A percentile compares a stretch with the other conserved stretches of the same genome.
These are phyloP conservation scores for Syzygium malaccense DNA, from an alignment of 441 rosid genomes.

Conservation along the genomic window DNA sequence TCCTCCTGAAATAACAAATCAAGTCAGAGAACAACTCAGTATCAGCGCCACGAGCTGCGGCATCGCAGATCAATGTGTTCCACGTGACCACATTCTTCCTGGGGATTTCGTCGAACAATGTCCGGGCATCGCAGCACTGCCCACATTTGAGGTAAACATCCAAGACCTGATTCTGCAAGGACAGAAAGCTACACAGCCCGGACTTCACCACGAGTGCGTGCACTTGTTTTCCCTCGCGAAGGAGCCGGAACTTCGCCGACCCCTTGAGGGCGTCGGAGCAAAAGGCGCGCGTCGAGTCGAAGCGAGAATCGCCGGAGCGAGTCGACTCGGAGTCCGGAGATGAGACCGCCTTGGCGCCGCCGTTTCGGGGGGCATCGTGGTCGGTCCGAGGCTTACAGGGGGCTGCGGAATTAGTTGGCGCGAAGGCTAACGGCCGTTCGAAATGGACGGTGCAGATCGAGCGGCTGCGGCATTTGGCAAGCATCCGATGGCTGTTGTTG, in stretches of 20 bases:
- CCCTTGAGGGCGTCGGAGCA: conserved; percentile 27
- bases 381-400: background rate
- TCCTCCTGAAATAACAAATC: conserved; percentile 30
- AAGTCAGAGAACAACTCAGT: background rate
- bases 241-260: conserved; percentile 21
- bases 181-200: conserved; percentile 26
- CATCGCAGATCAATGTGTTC: conserved; percentile 55
- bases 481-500: conserved; percentile 3
- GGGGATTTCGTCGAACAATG: conserved; percentile 60
- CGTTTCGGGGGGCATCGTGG: background rate
- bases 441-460: background rate
- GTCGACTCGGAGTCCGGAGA: background rate
- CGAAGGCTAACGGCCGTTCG: background rate
- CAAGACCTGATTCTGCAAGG: conserved; percentile 44
- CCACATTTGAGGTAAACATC: conserved; percentile 30
- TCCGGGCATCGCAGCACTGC: conserved; percentile 18
- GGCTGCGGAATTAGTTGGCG: background rate
- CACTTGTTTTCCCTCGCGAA: conserved; percentile 27
- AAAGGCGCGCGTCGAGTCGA: background rate
- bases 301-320: background rate
- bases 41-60: conserved; percentile 4
- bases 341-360: background rate
- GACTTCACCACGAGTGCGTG: conserved; percentile 33
- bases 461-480: background rate
- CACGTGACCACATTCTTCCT: conserved; percentile 49